Evolutionary conservation across 768 basidiomycete genomes (phyloP).

Genomic region (Kwoniella europaea): DNA sequence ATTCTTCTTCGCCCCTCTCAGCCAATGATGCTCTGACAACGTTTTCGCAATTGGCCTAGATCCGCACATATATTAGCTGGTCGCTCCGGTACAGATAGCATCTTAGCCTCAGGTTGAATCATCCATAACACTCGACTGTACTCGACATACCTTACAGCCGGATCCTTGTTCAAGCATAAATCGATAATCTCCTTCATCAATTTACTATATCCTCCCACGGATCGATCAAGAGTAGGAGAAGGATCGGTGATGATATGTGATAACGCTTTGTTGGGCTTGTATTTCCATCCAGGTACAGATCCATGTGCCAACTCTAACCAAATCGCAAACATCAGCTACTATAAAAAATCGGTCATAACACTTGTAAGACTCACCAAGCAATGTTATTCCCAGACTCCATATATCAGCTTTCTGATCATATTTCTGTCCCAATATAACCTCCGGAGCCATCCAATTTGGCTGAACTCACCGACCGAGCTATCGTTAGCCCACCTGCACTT

Average conservation of each 20-base stretch:
- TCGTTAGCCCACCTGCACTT: too few relatives aligned
- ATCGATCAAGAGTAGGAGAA: constrained; percentile 74
- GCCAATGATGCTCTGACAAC: constrained; percentile 77
- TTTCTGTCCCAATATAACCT: constrained; percentile 79
- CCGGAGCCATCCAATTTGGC: constrained; percentile 98
- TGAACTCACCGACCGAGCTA: constrained; percentile 39
- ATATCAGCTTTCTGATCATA: constrained; percentile 86
- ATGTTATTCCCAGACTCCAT: constrained; percentile 96
- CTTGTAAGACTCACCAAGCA: constrained; percentile 61
- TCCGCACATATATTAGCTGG: neutral
- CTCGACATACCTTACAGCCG: constrained; percentile 67
- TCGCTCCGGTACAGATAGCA: neutral
- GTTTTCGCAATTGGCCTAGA: constrained; percentile 75
- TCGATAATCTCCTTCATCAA: constrained; percentile 83
- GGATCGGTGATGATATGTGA: constrained; percentile 78
- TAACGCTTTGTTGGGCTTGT: constrained; percentile 73
- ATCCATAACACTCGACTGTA: neutral
- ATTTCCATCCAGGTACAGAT: constrained; percentile 79
- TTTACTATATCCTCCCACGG: constrained; percentile 69
- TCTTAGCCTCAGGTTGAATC: neutral
- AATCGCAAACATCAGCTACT: neutral
- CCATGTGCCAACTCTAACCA: constrained; percentile 76
- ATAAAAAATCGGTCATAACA: neutral
- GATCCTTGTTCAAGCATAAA: constrained; percentile 82
- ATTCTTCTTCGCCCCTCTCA: constrained; percentile 78